Evolutionary conservation across 768 basidiomycete genomes (phyloP).

Genomic region (Boletus coccyginus): DNA sequence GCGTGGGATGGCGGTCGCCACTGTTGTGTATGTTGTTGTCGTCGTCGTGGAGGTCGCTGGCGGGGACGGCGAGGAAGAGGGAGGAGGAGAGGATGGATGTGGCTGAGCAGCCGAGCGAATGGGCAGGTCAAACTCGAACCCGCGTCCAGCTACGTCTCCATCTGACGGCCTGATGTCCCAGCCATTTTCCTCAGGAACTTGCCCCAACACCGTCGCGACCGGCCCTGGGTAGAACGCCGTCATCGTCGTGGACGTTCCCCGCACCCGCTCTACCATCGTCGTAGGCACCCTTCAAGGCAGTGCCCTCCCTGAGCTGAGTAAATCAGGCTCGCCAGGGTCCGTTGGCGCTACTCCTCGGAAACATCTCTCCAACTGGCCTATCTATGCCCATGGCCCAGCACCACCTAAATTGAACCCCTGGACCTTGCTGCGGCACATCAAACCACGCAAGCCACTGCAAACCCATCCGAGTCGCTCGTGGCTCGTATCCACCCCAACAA

Average conservation of each 20-base stretch:
- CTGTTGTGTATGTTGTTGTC: constrained; percentile 15
- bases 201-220: constrained; percentile 44
- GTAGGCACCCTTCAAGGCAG: constrained; percentile 19
- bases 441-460: no score
- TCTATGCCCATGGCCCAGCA: no score
- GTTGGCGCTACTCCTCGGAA: no score
- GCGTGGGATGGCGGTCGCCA: constrained; percentile 31
- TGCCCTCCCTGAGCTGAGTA: constrained; percentile 16
- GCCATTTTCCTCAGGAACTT: constrained; percentile 49
- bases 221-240: constrained; percentile 45
- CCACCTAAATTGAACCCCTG: no score
- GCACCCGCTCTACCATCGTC: constrained; percentile 1
- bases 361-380: no score
- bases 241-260: constrained; percentile 24
- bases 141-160: constrained; percentile 44
- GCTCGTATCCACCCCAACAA: background rate
- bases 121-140: constrained; percentile 67
- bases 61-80: constrained; percentile 10
- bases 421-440: no score
- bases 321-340: constrained; percentile 16
- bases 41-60: constrained; percentile 5
- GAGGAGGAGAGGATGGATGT: constrained; percentile 21
- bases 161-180: constrained; percentile 47
- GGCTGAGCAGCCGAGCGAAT: constrained; percentile 35
- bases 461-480: no score